Conservation (phyloP, 371 early-diverging fungal genomes). For the Zopfochytrium polystomum region DNA sequence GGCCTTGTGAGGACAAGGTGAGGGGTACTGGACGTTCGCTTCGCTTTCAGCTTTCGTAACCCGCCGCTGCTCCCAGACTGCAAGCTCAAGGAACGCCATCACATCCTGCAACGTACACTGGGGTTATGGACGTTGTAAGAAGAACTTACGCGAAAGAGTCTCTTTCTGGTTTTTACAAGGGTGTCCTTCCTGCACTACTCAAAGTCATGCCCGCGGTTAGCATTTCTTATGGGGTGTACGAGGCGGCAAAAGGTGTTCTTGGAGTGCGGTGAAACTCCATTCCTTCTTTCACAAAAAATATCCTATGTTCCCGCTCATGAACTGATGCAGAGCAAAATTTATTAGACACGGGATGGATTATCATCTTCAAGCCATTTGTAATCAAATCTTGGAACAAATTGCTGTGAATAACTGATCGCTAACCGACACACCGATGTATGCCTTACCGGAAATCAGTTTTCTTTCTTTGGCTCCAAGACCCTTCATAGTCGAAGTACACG, state of each 20-base stretch:
- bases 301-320: too few relatives aligned
- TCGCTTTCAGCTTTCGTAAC: not conserved
- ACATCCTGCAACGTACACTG: conserved; percentile 68
- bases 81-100: conserved; percentile 82
- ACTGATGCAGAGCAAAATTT: too few relatives aligned
- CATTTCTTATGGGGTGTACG: conserved; percentile 40
- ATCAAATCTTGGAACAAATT: conserved; percentile 7
- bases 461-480: conserved; percentile 96
- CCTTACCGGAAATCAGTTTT: conserved; percentile 57
- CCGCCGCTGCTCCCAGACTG: conserved; percentile 46
- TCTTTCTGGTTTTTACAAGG: conserved; percentile 62
- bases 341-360: too few relatives aligned
- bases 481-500: conserved; percentile 98
- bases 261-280: conserved; percentile 3
- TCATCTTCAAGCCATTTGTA: conserved; percentile 29
- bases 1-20: conserved; percentile 75
- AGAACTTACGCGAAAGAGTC: conserved; percentile 59
- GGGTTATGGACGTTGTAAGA: conserved; percentile 64
- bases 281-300: too few relatives aligned
- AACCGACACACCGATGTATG: not conserved
- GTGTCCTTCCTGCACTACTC: conserved; percentile 70
- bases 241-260: conserved; percentile 22
- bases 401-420: not conserved
- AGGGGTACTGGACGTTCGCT: conserved; percentile 10
- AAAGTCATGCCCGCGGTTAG: conserved; percentile 58